Evolutionary conservation across 2,329 filamentous ascomycete species (phyloP).

Genomic region (Penicillium palitans): DNA sequence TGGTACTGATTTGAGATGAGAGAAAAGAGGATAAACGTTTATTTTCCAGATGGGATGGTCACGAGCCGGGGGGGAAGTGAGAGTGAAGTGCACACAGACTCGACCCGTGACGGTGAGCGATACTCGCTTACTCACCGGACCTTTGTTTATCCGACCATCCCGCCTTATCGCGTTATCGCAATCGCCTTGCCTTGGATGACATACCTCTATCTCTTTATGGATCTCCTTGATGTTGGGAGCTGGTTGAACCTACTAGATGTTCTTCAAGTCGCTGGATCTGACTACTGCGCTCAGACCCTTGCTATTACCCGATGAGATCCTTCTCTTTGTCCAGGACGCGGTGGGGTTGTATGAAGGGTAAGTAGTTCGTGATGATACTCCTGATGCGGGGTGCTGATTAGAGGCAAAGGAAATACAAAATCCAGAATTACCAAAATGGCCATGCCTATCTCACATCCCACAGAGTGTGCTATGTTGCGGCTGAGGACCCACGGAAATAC

Average conservation of each 20-base stretch:
- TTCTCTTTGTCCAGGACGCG: conserved; percentile 95
- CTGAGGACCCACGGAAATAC: conserved; percentile 77
- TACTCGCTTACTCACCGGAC: conserved; percentile 13
- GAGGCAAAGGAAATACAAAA: conserved; percentile 78
- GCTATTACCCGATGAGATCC: conserved; percentile 87
- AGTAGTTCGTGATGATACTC: conserved; percentile 38
- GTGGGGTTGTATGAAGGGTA: conserved; percentile 98
- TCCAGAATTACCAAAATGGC: conserved; percentile 89
- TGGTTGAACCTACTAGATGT: conserved; percentile 70
- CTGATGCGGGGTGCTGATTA: conserved; percentile 19
- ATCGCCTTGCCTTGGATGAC: conserved; percentile 1
- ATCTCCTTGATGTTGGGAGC: conserved; percentile 17
- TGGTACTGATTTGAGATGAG: conserved; percentile 2
- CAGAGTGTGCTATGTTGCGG: conserved; percentile 91
- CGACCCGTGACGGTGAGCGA: conserved; percentile 2
- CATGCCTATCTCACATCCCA: conserved; percentile 97
- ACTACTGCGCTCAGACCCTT: conserved; percentile 93
- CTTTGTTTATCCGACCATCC: conserved; percentile 10
- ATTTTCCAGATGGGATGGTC: conserved; percentile 4
- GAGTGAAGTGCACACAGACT: conserved; percentile 5
- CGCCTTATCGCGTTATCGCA: conserved; percentile 19
- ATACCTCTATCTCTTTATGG: conserved; percentile 4
- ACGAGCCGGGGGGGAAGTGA: not conserved
- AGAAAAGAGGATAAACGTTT: not conserved
- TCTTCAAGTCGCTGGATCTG: conserved; percentile 91